phyloP scores from a whole-genome alignment of 768 basidiomycete genomes.

The Vararia minispora region DNA sequence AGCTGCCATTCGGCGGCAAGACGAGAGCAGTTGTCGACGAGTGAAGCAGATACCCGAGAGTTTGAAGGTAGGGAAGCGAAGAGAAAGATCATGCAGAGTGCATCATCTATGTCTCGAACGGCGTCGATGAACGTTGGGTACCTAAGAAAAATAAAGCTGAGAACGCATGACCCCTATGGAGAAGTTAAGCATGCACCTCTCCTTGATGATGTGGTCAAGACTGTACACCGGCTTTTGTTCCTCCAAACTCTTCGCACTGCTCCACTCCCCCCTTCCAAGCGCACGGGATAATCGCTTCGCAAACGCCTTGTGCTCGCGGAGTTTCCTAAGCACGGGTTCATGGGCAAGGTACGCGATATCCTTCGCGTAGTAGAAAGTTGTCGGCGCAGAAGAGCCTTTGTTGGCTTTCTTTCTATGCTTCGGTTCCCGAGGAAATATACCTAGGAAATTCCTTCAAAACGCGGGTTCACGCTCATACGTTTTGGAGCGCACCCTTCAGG shows the following conservation, averaged over 20 bases:
- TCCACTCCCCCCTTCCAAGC: slow-evolving; percentile 91
- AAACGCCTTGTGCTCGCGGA: slow-evolving; percentile 96
- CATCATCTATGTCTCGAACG: slow-evolving; percentile 93
- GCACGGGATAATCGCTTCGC: slow-evolving; percentile 94
- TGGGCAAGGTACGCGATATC: slow-evolving; percentile 96
- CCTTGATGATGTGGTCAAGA: slow-evolving; percentile 95
- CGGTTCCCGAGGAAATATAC: slow-evolving; percentile 97
- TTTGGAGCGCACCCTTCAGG: slow-evolving; percentile 76
- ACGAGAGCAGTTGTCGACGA: slow-evolving; percentile 84
- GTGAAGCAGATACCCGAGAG: slow-evolving; percentile 64
- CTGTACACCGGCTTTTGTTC: slow-evolving; percentile 87
- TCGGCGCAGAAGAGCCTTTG: slow-evolving; percentile 94
- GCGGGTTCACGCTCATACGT: not conserved
- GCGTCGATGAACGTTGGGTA: slow-evolving; percentile 97
- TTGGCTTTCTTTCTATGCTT: slow-evolving; percentile 86
- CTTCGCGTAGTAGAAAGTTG: slow-evolving; percentile 97
- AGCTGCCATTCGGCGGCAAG: slow-evolving; percentile 95
- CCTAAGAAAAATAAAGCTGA: slow-evolving; percentile 29
- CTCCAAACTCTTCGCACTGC: slow-evolving; percentile 85
- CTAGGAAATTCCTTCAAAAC: slow-evolving; percentile 29
- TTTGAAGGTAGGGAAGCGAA: slow-evolving; percentile 90
- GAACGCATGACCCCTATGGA: not conserved
- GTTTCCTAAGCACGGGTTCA: slow-evolving; percentile 86
- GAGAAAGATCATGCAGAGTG: slow-evolving; percentile 87
- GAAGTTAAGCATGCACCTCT: slow-evolving; percentile 49